These are phyloP conservation scores for Metschnikowia borealis DNA, from an alignment of 805 yeast species.

Conservation along the genomic window DNA sequence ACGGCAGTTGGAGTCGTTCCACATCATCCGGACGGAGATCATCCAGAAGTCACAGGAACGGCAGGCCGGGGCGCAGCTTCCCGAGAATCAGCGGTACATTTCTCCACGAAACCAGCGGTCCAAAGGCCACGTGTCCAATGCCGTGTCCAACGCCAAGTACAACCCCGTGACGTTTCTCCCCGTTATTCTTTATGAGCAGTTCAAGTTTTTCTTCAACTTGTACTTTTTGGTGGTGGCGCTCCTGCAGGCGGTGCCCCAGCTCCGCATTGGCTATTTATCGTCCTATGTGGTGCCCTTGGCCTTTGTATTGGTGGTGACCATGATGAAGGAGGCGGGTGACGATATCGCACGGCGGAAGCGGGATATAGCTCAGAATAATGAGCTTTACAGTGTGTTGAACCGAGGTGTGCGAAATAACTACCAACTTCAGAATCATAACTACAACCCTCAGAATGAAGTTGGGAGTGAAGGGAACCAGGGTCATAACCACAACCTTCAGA, in stretches of 20 bases:
- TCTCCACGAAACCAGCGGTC: slow-evolving; percentile 32
- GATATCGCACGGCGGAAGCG: slow-evolving; percentile 87
- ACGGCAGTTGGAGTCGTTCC: slow-evolving; percentile 3
- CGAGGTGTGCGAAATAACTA: slow-evolving; percentile 7
- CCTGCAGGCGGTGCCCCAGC: slow-evolving; percentile 84
- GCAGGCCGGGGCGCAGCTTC: background rate
- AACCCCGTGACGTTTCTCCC: slow-evolving; percentile 86
- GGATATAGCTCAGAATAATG: slow-evolving; percentile 85
- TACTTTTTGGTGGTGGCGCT: slow-evolving; percentile 91
- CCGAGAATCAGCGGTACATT: slow-evolving; percentile 32
- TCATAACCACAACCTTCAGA: too few species aligned
- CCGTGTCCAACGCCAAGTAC: slow-evolving; percentile 91
- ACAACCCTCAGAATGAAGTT: too few species aligned
- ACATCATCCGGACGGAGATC: slow-evolving; percentile 6
- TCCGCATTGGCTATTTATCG: slow-evolving; percentile 89
- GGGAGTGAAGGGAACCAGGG: too few species aligned
- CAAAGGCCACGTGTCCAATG: slow-evolving; percentile 54
- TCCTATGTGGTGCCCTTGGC: slow-evolving; percentile 93
- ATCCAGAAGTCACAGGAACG: slow-evolving; percentile 2
- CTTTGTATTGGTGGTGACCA: slow-evolving; percentile 86
- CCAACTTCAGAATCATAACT: too few species aligned
- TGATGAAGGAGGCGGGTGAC: slow-evolving; percentile 94
- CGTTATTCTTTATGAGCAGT: slow-evolving; percentile 86
- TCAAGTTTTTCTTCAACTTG: slow-evolving; percentile 91
- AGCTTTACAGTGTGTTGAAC: slow-evolving; percentile 66